Evolutionary conservation across 495 filamentous ascomycete species (phyloP), one percentile per base, ranked within the genome.

Genomic region (Talaromyces adpressus): DNA sequence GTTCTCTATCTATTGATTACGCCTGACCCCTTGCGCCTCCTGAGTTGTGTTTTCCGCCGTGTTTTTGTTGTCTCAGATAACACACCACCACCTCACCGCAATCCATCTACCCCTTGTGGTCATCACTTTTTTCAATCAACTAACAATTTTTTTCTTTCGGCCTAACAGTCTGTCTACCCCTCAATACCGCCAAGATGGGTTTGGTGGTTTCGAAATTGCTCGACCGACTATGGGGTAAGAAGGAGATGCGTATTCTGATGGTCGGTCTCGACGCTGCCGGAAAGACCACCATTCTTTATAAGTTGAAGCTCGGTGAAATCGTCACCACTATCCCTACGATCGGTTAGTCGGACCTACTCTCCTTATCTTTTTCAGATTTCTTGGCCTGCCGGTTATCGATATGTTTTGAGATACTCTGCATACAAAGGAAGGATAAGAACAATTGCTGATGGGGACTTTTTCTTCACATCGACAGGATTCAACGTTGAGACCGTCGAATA

Each of bases 401-500:
- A 58, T 27, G 45, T 64, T 39, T 53, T 34, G 16, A 49, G 58
- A 25, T 54, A 11, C 51, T 29, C 3, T 9, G 51, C 51, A 54
- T 54, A 14, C 11, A 29, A 41, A 41, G 6, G 51, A 54, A 54
- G 51, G 49, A 53, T 2, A 53, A 23, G 6, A 32, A 61, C 52
- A 53, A 51, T 51, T 29, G 22, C 45, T 57, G 52, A 63, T 69
- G 41, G 32, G 47, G 29, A n/a, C 16, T 32, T 57, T 27, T 57
- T 32, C 16, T 57, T 32, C 16, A 32, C 60, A 36, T n/a, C 23
- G 62, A 57, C 69, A 96, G 94, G 94, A 68, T 99, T 99, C 86
- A 99, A 99, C 84, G 94, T 99, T 76, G 94, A 99, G 86, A 98
- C 94, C 52, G 95, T 99, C 79, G 95, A 97, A 77, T 99, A 98